A percentile compares a stretch with the other conserved stretches of the same genome.
Evolutionary conservation across 2,329 filamentous ascomycete species (phyloP).

Genomic region (Sporothrix protearum): DNA sequence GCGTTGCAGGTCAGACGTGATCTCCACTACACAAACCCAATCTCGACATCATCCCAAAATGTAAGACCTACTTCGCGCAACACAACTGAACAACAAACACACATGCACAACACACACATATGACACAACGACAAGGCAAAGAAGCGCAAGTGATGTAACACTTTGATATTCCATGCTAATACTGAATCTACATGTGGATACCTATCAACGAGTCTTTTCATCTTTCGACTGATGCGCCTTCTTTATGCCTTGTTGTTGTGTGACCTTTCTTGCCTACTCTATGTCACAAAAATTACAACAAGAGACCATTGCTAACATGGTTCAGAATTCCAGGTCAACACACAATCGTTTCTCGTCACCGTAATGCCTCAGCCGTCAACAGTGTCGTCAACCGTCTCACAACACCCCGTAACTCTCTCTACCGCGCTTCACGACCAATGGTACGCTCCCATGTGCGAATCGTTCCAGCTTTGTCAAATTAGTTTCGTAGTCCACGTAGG

Average conservation of each 20-base stretch:
- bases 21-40: not conserved
- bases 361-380: too few species aligned
- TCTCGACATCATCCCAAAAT: not conserved
- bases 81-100: not conserved
- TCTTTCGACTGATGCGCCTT: conserved; percentile 70
- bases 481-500: conserved; percentile 1
- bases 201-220: conserved; percentile 68
- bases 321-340: not conserved
- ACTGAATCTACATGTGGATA: conserved; percentile 65
- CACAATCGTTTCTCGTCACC: too few species aligned
- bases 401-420: not conserved
- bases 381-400: not conserved
- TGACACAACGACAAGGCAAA: conserved; percentile 29
- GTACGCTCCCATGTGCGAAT: conserved; percentile 49
- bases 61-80: conserved; percentile 24
- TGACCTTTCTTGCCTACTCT: conserved; percentile 28
- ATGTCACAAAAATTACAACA: not conserved
- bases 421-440: conserved; percentile 20
- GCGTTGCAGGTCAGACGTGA: not conserved
- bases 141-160: conserved; percentile 58
- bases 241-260: conserved; percentile 32
- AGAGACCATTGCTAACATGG: conserved; percentile 11
- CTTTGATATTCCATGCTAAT: conserved; percentile 73
- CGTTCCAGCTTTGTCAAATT: conserved; percentile 48
- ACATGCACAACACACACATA: not conserved